These are phyloP conservation scores for Eucalyptus brandiana DNA, from an alignment of 345 rosid genomes.

Conservation along the genomic window DNA sequence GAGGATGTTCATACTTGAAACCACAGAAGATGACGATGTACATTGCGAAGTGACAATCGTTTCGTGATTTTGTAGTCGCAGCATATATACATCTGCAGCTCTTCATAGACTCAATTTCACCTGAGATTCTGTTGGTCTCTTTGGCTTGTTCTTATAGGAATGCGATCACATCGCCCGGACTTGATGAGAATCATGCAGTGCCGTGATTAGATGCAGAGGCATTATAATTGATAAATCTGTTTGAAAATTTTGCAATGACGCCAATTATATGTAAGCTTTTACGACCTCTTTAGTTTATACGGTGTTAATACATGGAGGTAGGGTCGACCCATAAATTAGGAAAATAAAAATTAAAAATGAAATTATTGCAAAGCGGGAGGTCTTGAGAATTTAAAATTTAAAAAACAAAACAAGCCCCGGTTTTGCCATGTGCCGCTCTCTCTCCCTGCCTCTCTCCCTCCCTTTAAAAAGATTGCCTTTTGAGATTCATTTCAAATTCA, in stretches of 20 bases:
- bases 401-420: background rate
- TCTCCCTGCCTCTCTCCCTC: background rate
- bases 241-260: background rate
- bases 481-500: background rate
- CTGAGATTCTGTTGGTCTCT: background rate
- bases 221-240: background rate
- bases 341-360: background rate
- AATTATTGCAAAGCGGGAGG: background rate
- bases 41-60: background rate
- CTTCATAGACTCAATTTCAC: background rate
- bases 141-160: background rate
- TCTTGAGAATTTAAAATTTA: background rate
- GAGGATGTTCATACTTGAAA: background rate
- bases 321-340: background rate
- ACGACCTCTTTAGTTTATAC: background rate
- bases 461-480: background rate
- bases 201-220: background rate
- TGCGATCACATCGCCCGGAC: background rate
- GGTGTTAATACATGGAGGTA: background rate
- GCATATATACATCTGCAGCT: background rate
- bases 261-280: background rate
- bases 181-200: background rate
- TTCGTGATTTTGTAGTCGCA: background rate
- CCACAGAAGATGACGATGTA: background rate
- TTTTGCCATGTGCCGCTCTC: background rate